Percentiles rank a stretch among this genome's conserved stretches.
These are phyloP conservation scores for Beverwykella pulmonaria DNA, from an alignment of 495 filamentous ascomycete genomes.

Conservation along the genomic window DNA sequence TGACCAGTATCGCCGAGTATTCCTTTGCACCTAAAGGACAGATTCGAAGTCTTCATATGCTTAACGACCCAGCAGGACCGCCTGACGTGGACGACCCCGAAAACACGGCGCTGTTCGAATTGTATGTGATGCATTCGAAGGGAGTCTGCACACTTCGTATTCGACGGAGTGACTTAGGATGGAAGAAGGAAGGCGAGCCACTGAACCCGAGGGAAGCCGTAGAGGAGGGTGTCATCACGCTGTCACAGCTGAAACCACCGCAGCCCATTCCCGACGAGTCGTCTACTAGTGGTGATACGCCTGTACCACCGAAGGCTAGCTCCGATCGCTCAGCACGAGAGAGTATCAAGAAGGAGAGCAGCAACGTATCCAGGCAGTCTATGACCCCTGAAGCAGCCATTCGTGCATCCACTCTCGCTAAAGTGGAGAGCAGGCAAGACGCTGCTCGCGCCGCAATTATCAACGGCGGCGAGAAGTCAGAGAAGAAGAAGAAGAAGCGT, in stretches of 20 bases:
- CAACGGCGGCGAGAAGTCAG: slow-evolving; percentile 46
- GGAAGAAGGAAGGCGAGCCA: slow-evolving; percentile 83
- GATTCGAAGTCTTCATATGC: slow-evolving; percentile 85
- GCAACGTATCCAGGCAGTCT: slow-evolving; percentile 49
- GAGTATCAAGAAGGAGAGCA: slow-evolving; percentile 49
- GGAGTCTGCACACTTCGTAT: slow-evolving; percentile 85
- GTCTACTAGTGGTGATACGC: slow-evolving; percentile 53
- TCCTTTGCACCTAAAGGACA: slow-evolving; percentile 86
- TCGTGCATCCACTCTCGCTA: slow-evolving; percentile 39
- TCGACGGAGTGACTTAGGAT: slow-evolving; percentile 85
- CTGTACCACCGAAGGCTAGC: slow-evolving; percentile 22
- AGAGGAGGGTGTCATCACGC: slow-evolving; percentile 61
- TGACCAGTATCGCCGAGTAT: slow-evolving; percentile 93
- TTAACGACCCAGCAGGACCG: slow-evolving; percentile 61
- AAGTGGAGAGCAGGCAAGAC: slow-evolving; percentile 49
- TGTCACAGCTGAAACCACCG: slow-evolving; percentile 53
- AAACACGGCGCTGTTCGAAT: slow-evolving; percentile 75
- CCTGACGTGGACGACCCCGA: slow-evolving; percentile 58
- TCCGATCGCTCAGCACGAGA: slow-evolving; percentile 33
- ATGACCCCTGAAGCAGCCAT: slow-evolving; percentile 38
- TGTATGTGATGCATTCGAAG: slow-evolving; percentile 96
- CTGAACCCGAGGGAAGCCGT: slow-evolving; percentile 73
- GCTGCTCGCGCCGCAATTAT: slow-evolving; percentile 45
- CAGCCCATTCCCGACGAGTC: slow-evolving; percentile 47
- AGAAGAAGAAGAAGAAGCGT: slow-evolving; percentile 55